Conservation (phyloP, 345 rosid genomes). For the Rhizophora mangle region DNA sequence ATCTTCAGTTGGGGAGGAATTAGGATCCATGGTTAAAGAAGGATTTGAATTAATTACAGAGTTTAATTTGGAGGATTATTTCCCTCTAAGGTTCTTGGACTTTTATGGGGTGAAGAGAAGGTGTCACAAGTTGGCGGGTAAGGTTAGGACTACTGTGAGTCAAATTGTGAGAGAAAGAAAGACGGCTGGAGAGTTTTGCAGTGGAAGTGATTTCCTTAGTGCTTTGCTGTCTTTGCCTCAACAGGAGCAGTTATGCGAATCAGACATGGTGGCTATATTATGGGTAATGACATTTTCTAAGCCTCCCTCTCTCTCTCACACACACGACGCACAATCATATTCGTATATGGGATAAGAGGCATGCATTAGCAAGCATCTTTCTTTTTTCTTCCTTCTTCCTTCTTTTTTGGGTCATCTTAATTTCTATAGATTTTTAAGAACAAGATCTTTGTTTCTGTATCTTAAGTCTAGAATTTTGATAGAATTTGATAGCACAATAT, state of each 20-base stretch:
- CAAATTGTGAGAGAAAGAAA: constrained; percentile 40
- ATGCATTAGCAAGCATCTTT: too few relatives aligned
- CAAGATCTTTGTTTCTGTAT: too few relatives aligned
- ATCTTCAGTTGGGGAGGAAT: constrained; percentile 16
- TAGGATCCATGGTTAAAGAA: constrained; percentile 49
- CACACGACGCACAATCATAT: neutral
- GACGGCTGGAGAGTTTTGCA: neutral
- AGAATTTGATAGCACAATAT: too few relatives aligned
- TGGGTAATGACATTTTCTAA: constrained; percentile 44
- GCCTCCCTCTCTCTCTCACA: neutral
- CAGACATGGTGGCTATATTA: constrained; percentile 51
- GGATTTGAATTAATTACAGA: constrained; percentile 47
- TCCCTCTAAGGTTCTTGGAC: constrained; percentile 49
- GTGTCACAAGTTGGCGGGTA: constrained; percentile 40
- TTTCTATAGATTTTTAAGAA: too few relatives aligned
- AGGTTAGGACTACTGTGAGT: constrained; percentile 42
- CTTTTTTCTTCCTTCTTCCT: too few relatives aligned
- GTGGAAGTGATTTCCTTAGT: constrained; percentile 44
- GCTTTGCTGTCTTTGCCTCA: constrained; percentile 53
- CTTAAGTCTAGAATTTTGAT: too few relatives aligned
- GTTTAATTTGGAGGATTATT: constrained; percentile 56
- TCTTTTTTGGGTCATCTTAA: too few relatives aligned
- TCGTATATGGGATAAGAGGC: too few relatives aligned
- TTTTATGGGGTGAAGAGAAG: constrained; percentile 55
- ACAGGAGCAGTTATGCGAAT: constrained; percentile 45